These are phyloP conservation scores for Mycena albidolilacea DNA, from an alignment of 768 basidiomycete species.

Conservation along the genomic window DNA sequence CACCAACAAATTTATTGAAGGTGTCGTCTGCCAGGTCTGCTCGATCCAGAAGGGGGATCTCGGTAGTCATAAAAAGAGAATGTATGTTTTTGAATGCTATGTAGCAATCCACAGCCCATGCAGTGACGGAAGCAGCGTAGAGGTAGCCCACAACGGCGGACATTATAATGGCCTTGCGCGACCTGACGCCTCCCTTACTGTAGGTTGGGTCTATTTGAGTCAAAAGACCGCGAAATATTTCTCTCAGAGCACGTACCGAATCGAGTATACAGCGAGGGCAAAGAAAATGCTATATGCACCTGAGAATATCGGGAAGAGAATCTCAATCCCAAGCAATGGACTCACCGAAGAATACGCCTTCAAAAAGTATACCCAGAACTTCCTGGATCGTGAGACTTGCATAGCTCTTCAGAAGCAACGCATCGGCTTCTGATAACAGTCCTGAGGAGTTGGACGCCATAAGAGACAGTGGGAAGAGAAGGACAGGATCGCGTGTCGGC, in stretches of 20 bases:
- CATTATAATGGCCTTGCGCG: constrained; percentile 11
- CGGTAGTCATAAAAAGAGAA: constrained; percentile 12
- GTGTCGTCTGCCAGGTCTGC: constrained; percentile 16
- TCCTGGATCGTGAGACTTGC: constrained; percentile 16
- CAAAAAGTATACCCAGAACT: constrained; percentile 21
- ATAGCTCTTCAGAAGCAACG: constrained; percentile 16
- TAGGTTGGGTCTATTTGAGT: constrained; percentile 9
- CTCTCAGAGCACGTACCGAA: constrained; percentile 17
- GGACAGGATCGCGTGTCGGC: neutral
- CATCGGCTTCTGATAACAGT: constrained; percentile 22
- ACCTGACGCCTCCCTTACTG: constrained; percentile 18
- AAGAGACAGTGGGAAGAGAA: neutral
- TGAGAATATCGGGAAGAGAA: constrained; percentile 5
- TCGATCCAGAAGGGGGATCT: constrained; percentile 22
- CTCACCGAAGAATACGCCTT: constrained; percentile 18
- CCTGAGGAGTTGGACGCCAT: constrained; percentile 27
- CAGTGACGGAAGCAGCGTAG: constrained; percentile 12
- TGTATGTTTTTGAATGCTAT: constrained; percentile 22
- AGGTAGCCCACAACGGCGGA: constrained; percentile 23
- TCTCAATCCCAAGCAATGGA: constrained; percentile 11
- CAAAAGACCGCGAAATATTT: neutral
- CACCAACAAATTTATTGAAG: constrained; percentile 4
- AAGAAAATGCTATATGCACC: constrained; percentile 23
- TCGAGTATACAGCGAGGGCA: constrained; percentile 20
- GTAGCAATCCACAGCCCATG: constrained; percentile 19